A percentile compares a stretch with the other conserved stretches of the same genome.
These are phyloP conservation scores for Globisporangium parvum DNA, from an alignment of 352 stramenopile species.

Conservation along the genomic window DNA sequence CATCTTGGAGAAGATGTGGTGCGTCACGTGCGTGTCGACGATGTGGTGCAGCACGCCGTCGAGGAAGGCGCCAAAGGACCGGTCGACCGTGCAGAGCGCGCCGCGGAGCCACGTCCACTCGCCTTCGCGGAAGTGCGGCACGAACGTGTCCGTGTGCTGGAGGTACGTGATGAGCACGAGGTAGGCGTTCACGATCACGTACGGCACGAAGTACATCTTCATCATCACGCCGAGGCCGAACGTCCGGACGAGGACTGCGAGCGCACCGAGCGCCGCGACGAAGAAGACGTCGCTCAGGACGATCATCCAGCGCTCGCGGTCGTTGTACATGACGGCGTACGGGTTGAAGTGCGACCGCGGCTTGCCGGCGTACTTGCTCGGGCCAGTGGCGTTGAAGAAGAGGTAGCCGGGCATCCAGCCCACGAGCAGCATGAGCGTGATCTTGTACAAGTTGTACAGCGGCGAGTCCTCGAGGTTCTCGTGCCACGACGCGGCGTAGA, in stretches of 20 bases:
- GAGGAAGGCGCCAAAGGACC: slow-evolving; percentile 94
- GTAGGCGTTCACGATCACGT: slow-evolving; percentile 95
- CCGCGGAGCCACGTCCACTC: slow-evolving; percentile 97
- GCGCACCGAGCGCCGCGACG: slow-evolving; percentile 51
- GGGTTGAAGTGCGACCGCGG: slow-evolving; percentile 95
- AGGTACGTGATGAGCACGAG: slow-evolving; percentile 97
- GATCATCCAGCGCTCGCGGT: slow-evolving; percentile 92
- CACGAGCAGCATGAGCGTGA: slow-evolving; percentile 91
- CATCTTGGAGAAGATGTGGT: slow-evolving; percentile 99
- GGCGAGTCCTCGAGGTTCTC: slow-evolving; percentile 91
- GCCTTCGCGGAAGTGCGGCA: slow-evolving; percentile 93
- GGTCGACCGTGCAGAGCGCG: slow-evolving; percentile 96
- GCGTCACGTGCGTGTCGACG: slow-evolving; percentile 95
- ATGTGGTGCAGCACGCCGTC: slow-evolving; percentile 98
- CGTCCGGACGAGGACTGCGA: slow-evolving; percentile 50
- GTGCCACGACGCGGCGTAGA: slow-evolving; percentile 45
- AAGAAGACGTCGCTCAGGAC: slow-evolving; percentile 89
- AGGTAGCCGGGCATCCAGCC: slow-evolving; percentile 98
- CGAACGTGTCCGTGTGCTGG: slow-evolving; percentile 97
- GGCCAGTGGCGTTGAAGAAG: slow-evolving; percentile 92
- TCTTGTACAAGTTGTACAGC: slow-evolving; percentile 93
- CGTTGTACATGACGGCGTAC: slow-evolving; percentile 91
- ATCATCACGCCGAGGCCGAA: slow-evolving; percentile 81
- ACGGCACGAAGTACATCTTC: slow-evolving; percentile 95
- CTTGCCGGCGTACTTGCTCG: slow-evolving; percentile 85